phyloP scores from a whole-genome alignment of 2,329 filamentous ascomycete species.

The Aspergillus persii region DNA sequence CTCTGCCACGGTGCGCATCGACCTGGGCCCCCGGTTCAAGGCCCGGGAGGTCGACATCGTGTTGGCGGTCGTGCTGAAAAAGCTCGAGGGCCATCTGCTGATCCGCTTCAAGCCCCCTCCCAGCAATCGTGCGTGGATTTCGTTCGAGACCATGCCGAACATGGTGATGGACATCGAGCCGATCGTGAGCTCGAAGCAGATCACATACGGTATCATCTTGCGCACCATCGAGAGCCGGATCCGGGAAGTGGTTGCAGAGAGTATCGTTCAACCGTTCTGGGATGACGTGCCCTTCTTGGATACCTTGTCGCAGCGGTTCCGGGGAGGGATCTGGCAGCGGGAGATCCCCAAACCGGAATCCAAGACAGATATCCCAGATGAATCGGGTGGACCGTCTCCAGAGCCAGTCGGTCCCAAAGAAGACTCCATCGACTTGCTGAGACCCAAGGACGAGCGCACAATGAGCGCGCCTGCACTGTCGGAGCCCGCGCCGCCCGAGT shows the following conservation, averaged over 20 bases:
- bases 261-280: slow-evolving; percentile 89
- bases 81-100: slow-evolving; percentile 78
- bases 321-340: slow-evolving; percentile 77
- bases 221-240: slow-evolving; percentile 93
- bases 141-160: slow-evolving; percentile 90
- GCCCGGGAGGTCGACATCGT: slow-evolving; percentile 84
- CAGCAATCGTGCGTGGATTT: slow-evolving; percentile 93
- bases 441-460: slow-evolving; percentile 33
- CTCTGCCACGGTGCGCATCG: slow-evolving; percentile 87
- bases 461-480: slow-evolving; percentile 34
- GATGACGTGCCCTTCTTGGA: slow-evolving; percentile 90
- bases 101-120: slow-evolving; percentile 91
- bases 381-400: slow-evolving; percentile 25
- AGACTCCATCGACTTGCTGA: slow-evolving; percentile 27
- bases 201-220: slow-evolving; percentile 89
- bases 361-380: slow-evolving; percentile 38
- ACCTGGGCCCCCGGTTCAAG: slow-evolving; percentile 85
- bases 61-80: slow-evolving; percentile 79
- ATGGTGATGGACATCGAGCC: slow-evolving; percentile 94
- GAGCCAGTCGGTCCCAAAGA: slow-evolving; percentile 18
- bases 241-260: slow-evolving; percentile 89
- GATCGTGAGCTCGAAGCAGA: slow-evolving; percentile 90
- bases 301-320: slow-evolving; percentile 72
- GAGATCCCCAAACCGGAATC: slow-evolving; percentile 43
- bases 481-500: slow-evolving; percentile 18